Conservation (phyloP, 306 rosid genomes). For the Cicer arietinum region DNA sequence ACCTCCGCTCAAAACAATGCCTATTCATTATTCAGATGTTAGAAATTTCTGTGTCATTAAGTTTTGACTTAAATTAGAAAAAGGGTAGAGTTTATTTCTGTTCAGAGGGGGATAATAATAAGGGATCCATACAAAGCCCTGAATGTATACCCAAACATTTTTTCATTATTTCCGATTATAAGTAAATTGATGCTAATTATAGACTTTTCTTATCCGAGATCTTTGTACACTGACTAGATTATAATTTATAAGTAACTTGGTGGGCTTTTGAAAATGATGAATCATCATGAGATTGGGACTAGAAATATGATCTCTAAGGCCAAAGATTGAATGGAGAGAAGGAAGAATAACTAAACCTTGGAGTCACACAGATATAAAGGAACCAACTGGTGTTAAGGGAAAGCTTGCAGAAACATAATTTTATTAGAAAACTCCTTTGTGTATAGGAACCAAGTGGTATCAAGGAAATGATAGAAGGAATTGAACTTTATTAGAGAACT, state of each 20-base stretch:
- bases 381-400: background rate
- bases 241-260: background rate
- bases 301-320: slow-evolving; percentile 12
- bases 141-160: slow-evolving; percentile 12
- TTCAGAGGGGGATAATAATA: background rate
- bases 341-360: slow-evolving; percentile 2
- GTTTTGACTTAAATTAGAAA: slow-evolving; percentile 11
- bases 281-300: slow-evolving; percentile 9
- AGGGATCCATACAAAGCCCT: background rate
- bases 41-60: slow-evolving; percentile 6
- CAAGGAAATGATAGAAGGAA: background rate
- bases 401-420: background rate
- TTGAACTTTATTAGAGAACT: background rate
- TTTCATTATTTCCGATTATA: background rate
- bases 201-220: background rate
- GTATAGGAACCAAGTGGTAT: background rate
- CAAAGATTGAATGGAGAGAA: slow-evolving; percentile 17
- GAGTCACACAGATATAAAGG: slow-evolving; percentile 4
- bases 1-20: slow-evolving; percentile 13
- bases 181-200: slow-evolving; percentile 11
- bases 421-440: background rate
- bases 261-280: background rate
- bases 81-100: background rate
- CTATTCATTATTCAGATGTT: background rate
- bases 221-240: background rate